Evolutionary conservation across 2,329 filamentous ascomycete genomes (phyloP), one percentile per base, ranked within the genome.

Genomic region (Fusarium keratoplasticum): DNA sequence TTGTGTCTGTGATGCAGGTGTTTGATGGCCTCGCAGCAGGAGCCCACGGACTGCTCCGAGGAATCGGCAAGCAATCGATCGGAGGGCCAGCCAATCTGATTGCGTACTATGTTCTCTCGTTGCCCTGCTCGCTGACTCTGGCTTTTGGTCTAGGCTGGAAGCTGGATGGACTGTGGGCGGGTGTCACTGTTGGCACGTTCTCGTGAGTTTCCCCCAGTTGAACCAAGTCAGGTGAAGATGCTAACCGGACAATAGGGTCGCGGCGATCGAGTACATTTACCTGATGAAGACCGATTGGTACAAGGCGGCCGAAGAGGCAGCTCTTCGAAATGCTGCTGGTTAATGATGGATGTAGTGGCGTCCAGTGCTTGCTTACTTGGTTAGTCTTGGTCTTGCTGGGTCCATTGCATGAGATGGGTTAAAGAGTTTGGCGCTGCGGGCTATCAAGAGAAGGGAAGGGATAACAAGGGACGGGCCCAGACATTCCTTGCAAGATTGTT

Each of bases 21-120:
- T 95, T 97, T 77, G 96, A 99, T 82, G 91, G 93, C 1, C 82
- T 97, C 20, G 91, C 94, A 0, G 90, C 93, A 4, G 92, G 92
- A 42, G 95, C 94, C 66, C 95, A 96, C 78, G 96, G 95, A 31
- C 87, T 98, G 42, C 87, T 98, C 31, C 89, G 96, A 47, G 96
- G 96, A 14, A 89, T 98, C 18, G 96, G 96, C 4, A 90, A 94
- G 67, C 96, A 98, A 82, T 92, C 95, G 73, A 91, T 98, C 66
- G 96, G 96, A 14, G 95, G 96, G 0, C 98, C 96, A 77, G 92
- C 95, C 9, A 97, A 96, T 78, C 84, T 98, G 3, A 90, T 95
- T 59, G 92, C 92, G 25, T 98, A 98, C 84, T 99, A 98, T 82
- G 85, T 89, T 20, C 88, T 98, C 29, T 96, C 94, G 0, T 87